Evolutionary conservation across 352 stramenopile genomes (phyloP), one percentile per base, ranked within the genome.

Genomic region (Pythium diclinum): DNA sequence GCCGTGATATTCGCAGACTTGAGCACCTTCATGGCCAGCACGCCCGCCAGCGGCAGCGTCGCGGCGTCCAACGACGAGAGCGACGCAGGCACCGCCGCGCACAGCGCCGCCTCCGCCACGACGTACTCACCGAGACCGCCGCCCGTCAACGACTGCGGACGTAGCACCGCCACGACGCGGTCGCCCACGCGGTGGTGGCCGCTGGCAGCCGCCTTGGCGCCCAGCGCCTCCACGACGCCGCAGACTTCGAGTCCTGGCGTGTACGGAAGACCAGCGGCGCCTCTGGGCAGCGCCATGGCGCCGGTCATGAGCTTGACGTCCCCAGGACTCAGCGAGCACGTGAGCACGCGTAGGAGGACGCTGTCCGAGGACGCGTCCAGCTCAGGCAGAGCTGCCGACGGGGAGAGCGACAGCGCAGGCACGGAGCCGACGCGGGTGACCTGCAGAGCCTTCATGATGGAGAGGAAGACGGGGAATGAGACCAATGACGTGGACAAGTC

Each of bases 241-340:
- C 71, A 79, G 40, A 82, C 54, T 33, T 84, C 76, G 25, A 75
- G 59, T 13, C 76, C 73, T 3, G 67, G 64, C 13, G 72, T 68
- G 68, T 75, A 84, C 14, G 74, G 68, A 21, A 71, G 63, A 34
- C 59, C 3, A 28, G 36, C 11, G 40, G 59, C 42, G n/a, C 65
- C 17, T 21, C 17, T 67, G 59, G 70, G 64, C 17, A 66, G 61
- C 28, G 75, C 49, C 58, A 53, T 59, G 6, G 59, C 65, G 49
- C 74, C 71, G 13, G 36, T 68, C 61, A 76, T 59, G 51, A 81
- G 53, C 28, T 62, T 63, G 60, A 63, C 61, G 61, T 81, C 74
- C 8, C 59, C 71, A 3, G 67, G 59, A 28, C 74, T 76, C 14
- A 78, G 44, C 16, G 61, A 59, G 32, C 64, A 72, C 19, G 71